These are phyloP conservation scores for Geosmithia morbida DNA, from an alignment of 2,329 filamentous ascomycete species.

Conservation along the genomic window DNA sequence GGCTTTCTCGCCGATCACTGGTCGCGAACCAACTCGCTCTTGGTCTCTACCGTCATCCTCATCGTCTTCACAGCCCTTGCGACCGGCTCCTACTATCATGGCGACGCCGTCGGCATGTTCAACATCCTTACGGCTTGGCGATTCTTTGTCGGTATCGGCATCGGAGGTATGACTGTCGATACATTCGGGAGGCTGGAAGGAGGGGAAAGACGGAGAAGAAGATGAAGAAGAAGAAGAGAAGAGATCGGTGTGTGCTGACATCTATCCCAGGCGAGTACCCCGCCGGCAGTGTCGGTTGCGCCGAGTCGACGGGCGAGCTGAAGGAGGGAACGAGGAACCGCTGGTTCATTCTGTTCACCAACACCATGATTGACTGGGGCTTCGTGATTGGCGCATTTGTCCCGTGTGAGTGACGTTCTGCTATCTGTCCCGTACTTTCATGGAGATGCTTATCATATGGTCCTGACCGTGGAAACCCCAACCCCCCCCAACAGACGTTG, in stretches of 20 bases:
- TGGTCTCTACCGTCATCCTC: conserved; percentile 69
- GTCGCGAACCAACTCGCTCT: conserved; percentile 69
- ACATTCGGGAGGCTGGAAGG: too few relatives aligned
- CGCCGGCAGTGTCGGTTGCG: conserved; percentile 69
- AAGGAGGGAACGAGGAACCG: conserved; percentile 69
- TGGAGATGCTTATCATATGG: conserved; percentile 1
- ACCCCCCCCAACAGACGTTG: conserved; percentile 19
- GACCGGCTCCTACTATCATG: conserved; percentile 62
- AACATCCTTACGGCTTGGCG: conserved; percentile 66
- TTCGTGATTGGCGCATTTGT: conserved; percentile 73
- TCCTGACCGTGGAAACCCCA: not conserved
- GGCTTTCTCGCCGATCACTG: conserved; percentile 72
- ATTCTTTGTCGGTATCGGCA: conserved; percentile 71
- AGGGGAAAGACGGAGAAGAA: too few relatives aligned
- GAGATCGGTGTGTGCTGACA: not conserved
- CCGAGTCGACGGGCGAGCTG: conserved; percentile 73
- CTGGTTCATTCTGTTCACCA: conserved; percentile 87
- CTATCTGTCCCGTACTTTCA: too few relatives aligned
- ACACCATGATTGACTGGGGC: conserved; percentile 71
- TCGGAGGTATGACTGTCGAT: conserved; percentile 34
- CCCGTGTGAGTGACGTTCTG: conserved; percentile 29
- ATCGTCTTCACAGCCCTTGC: conserved; percentile 73
- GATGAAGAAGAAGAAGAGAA: not conserved
- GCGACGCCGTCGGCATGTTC: conserved; percentile 56
- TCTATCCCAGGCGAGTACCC: conserved; percentile 46